These are phyloP conservation scores for Boechera divaricarpa DNA, from an alignment of 345 rosid genomes.

Conservation along the genomic window DNA sequence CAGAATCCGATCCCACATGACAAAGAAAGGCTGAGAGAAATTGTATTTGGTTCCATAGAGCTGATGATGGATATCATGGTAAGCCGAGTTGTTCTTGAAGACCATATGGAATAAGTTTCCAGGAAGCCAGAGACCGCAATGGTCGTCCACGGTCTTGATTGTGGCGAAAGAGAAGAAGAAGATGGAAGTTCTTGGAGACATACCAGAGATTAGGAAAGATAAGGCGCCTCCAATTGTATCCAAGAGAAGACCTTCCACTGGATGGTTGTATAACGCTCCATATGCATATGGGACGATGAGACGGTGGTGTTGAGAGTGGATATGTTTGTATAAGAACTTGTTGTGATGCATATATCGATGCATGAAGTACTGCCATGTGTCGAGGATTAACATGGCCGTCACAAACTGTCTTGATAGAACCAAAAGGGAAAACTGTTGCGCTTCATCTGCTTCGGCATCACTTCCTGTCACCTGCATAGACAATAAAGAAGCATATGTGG, in stretches of 20 bases:
- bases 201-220: conserved; percentile 80
- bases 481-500: conserved; percentile 6
- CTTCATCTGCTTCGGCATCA: conserved; percentile 48
- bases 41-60: conserved; percentile 78
- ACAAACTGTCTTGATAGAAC: conserved; percentile 71
- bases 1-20: conserved; percentile 78
- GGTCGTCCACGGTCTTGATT: conserved; percentile 85
- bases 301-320: conserved; percentile 86
- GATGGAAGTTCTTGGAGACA: conserved; percentile 81
- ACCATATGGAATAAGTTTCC: conserved; percentile 76
- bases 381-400: conserved; percentile 72
- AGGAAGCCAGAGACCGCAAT: conserved; percentile 84
- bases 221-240: conserved; percentile 86
- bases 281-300: conserved; percentile 86
- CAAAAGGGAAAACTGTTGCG: conserved; percentile 51
- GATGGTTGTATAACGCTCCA: conserved; percentile 86
- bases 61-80: conserved; percentile 89
- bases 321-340: conserved; percentile 79
- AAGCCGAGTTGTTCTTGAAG: conserved; percentile 81
- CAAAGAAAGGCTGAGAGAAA: conserved; percentile 85
- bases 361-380: conserved; percentile 89
- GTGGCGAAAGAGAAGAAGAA: conserved; percentile 93
- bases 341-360: conserved; percentile 86
- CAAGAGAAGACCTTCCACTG: conserved; percentile 74
- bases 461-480: conserved; percentile 68